A percentile compares a stretch with the other conserved stretches of the same genome.
phyloP scores from a whole-genome alignment of 2,329 filamentous ascomycete genomes.

The Beauveria pseudobassiana region DNA sequence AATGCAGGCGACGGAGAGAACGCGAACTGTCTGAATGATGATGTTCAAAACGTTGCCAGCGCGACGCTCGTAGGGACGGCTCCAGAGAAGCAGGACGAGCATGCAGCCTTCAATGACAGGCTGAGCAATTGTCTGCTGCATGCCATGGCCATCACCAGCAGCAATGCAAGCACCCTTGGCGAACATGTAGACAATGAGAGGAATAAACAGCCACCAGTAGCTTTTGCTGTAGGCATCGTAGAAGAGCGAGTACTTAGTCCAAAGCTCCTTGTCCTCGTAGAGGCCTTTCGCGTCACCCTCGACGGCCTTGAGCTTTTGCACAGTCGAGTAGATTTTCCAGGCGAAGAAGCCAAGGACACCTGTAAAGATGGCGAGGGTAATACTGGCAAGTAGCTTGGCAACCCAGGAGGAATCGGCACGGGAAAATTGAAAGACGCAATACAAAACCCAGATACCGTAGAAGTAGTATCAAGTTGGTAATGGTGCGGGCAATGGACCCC shows the following conservation, averaged over 20 bases:
- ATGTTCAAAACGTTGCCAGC: slow-evolving; percentile 93
- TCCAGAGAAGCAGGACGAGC: slow-evolving; percentile 73
- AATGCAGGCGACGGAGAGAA: slow-evolving; percentile 82
- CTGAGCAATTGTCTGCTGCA: slow-evolving; percentile 72
- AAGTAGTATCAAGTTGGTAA: slow-evolving; percentile 83
- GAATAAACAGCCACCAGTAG: slow-evolving; percentile 97
- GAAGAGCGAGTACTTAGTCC: slow-evolving; percentile 95
- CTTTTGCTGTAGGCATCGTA: slow-evolving; percentile 92
- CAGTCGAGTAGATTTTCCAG: slow-evolving; percentile 73
- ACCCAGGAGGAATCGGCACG: slow-evolving; percentile 83
- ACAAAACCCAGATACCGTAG: slow-evolving; percentile 92
- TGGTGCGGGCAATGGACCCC: slow-evolving; percentile 80
- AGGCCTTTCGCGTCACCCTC: slow-evolving; percentile 68
- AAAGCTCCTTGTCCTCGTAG: slow-evolving; percentile 83
- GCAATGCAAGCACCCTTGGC: slow-evolving; percentile 82
- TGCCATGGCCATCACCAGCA: slow-evolving; percentile 74
- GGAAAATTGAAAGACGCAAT: slow-evolving; percentile 94
- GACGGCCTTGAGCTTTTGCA: slow-evolving; percentile 61
- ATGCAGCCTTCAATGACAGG: slow-evolving; percentile 75
- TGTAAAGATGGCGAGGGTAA: slow-evolving; percentile 78
- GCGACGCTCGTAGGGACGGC: slow-evolving; percentile 76
- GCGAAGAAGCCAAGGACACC: slow-evolving; percentile 74
- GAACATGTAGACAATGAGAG: slow-evolving; percentile 83
- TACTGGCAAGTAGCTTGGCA: slow-evolving; percentile 72
- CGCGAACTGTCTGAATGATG: slow-evolving; percentile 78